phyloP scores from a whole-genome alignment of 2,329 filamentous ascomycete genomes.

The Xylaria sp. region DNA sequence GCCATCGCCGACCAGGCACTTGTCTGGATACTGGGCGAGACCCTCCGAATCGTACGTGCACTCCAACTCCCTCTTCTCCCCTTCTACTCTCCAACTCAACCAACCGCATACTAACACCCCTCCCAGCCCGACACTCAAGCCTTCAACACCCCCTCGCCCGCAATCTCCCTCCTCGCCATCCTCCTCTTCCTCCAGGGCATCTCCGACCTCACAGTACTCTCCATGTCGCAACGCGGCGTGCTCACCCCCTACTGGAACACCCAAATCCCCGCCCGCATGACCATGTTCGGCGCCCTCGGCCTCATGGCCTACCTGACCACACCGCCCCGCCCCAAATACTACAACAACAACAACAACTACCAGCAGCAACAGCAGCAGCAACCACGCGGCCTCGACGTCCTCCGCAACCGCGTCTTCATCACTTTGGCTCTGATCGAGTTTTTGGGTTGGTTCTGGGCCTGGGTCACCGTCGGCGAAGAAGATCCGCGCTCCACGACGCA shows the following conservation, averaged over 20 bases:
- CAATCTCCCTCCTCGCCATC: conserved; percentile 67
- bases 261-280: conserved; percentile 53
- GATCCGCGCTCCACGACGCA: too few relatives aligned
- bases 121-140: conserved; percentile 57
- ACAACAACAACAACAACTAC: conserved; percentile 26
- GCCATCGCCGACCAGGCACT: conserved; percentile 72
- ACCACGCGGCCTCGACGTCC: conserved; percentile 41
- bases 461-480: conserved; percentile 55
- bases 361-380: conserved; percentile 35
- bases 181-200: conserved; percentile 58
- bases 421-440: conserved; percentile 80
- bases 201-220: conserved; percentile 60
- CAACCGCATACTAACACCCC: background rate
- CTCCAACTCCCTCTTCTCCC: background rate
- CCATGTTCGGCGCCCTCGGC: conserved; percentile 50
- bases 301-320: conserved; percentile 48
- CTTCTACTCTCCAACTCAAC: background rate
- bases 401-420: conserved; percentile 83
- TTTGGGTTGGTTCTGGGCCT: conserved; percentile 82
- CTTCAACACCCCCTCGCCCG: conserved; percentile 64
- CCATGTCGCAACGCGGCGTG: conserved; percentile 61
- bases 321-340: conserved; percentile 24
- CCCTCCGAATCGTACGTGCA: conserved; percentile 67
- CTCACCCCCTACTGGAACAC: conserved; percentile 60
- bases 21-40: conserved; percentile 75